Conservation (phyloP, 768 basidiomycete genomes). For the Amanita phalloides region DNA sequence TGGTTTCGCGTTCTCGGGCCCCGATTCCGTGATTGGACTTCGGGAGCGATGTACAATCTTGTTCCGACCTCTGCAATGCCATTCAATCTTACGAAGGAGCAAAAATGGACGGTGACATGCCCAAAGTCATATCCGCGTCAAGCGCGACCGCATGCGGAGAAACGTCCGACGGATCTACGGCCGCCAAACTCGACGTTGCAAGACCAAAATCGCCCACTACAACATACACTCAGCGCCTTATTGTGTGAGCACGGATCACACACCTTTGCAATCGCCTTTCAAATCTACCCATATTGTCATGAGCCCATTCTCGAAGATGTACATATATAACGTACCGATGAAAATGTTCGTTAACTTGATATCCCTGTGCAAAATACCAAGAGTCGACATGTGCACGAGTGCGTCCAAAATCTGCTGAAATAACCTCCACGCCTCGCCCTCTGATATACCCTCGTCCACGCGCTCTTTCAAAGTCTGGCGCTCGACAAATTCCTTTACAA, state of each 20-base stretch:
- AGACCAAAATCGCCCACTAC: constrained; percentile 89
- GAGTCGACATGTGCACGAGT: constrained; percentile 77
- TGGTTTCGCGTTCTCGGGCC: constrained; percentile 54
- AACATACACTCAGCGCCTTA: constrained; percentile 5
- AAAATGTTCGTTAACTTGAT: constrained; percentile 94
- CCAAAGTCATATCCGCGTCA: constrained; percentile 69
- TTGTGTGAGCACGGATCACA: neutral
- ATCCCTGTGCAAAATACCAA: constrained; percentile 83
- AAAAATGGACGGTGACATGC: constrained; percentile 21
- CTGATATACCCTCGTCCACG: constrained; percentile 69
- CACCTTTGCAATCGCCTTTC: constrained; percentile 74
- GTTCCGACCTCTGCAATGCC: constrained; percentile 69
- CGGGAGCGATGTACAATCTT: constrained; percentile 86
- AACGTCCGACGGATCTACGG: constrained; percentile 65
- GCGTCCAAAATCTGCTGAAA: constrained; percentile 89
- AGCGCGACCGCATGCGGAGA: constrained; percentile 29
- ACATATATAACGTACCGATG: constrained; percentile 46
- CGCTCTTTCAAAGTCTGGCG: constrained; percentile 85
- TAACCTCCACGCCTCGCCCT: constrained; percentile 82
- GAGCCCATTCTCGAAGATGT: neutral
- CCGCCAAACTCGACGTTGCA: constrained; percentile 73
- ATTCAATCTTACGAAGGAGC: neutral
- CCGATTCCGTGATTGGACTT: constrained; percentile 57
- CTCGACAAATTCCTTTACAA: constrained; percentile 73
- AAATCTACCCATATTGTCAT: constrained; percentile 36